Conservation (phyloP, 1,284 basidiomycete genomes). For the Phellinidium pouzarii region DNA sequence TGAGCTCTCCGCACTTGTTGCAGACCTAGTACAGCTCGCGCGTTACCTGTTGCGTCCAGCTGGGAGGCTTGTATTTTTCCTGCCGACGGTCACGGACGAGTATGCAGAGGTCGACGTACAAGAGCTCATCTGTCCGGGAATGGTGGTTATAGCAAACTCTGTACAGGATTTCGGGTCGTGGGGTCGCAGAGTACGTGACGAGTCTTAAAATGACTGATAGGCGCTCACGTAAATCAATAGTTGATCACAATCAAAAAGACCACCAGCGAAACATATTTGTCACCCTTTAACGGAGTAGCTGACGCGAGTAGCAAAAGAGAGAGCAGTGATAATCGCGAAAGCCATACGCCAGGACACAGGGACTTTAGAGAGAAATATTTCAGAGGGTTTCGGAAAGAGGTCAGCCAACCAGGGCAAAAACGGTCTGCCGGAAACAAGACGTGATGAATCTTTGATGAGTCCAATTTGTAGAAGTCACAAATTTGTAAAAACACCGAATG, state of each 20-base stretch:
- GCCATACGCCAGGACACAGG: slow-evolving; percentile 63
- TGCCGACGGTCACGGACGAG: slow-evolving; percentile 88
- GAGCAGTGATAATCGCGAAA: slow-evolving; percentile 13
- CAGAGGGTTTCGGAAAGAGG: slow-evolving; percentile 55
- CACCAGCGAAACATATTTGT: slow-evolving; percentile 39
- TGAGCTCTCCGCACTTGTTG: slow-evolving; percentile 79
- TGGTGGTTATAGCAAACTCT: slow-evolving; percentile 85
- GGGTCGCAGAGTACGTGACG: slow-evolving; percentile 74
- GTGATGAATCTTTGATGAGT: neutral
- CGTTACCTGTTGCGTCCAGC: slow-evolving; percentile 80
- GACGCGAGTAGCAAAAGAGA: slow-evolving; percentile 11
- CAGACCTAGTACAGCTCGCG: slow-evolving; percentile 79
- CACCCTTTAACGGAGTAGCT: slow-evolving; percentile 42
- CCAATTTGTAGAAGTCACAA: slow-evolving; percentile 5
- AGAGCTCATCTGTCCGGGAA: slow-evolving; percentile 72
- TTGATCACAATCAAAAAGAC: slow-evolving; percentile 85
- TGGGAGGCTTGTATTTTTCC: slow-evolving; percentile 91
- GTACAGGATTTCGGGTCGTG: slow-evolving; percentile 94
- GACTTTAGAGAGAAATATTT: slow-evolving; percentile 81
- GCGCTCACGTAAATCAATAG: slow-evolving; percentile 33
- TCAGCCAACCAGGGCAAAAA: neutral
- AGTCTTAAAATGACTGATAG: neutral
- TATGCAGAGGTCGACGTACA: slow-evolving; percentile 82
- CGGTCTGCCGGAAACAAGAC: neutral
- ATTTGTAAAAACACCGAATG: slow-evolving; percentile 5